Percentiles rank a stretch among this genome's conserved stretches.
These are phyloP conservation scores for Microstroma glucosiphilum DNA, from an alignment of 1,284 basidiomycete species.

Conservation along the genomic window DNA sequence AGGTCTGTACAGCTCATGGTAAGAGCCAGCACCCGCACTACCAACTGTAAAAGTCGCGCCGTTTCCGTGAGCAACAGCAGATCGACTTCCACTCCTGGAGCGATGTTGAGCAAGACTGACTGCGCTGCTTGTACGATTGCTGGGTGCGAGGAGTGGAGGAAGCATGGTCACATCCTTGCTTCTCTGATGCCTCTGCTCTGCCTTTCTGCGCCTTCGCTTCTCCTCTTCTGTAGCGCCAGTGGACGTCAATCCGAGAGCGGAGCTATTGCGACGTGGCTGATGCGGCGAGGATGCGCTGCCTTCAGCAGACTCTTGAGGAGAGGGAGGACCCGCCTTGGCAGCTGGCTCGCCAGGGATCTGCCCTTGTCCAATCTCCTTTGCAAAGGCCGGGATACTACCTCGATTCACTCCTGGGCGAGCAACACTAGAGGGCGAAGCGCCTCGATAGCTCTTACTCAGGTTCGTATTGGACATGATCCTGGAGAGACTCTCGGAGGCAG, in stretches of 20 bases:
- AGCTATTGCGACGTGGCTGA: too few species aligned
- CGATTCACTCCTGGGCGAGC: constrained; percentile 34
- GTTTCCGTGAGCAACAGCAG: constrained; percentile 21
- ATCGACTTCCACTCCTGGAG: background rate
- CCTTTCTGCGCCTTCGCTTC: constrained; percentile 18
- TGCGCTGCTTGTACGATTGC: constrained; percentile 13
- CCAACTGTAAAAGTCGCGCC: constrained; percentile 27
- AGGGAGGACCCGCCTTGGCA: constrained; percentile 11
- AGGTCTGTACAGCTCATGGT: constrained; percentile 3
- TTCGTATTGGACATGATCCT: background rate
- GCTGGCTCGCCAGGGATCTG: constrained; percentile 33
- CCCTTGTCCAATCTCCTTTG: constrained; percentile 37
- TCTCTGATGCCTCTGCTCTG: constrained; percentile 22
- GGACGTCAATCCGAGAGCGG: too few species aligned
- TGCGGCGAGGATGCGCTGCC: too few species aligned
- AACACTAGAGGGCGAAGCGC: constrained; percentile 6
- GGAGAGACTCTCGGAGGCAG: background rate
- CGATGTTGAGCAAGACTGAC: constrained; percentile 9
- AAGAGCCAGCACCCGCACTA: constrained; percentile 27
- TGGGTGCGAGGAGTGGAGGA: constrained; percentile 35
- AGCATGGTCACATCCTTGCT: constrained; percentile 36
- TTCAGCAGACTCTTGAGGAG: too few species aligned
- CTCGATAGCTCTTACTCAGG: background rate
- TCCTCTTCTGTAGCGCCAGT: constrained; percentile 19
- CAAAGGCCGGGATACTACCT: constrained; percentile 35